A percentile compares a stretch with the other conserved stretches of the same genome.
These are phyloP conservation scores for Urtica urens DNA, from an alignment of 306 rosid genomes.

Conservation along the genomic window DNA sequence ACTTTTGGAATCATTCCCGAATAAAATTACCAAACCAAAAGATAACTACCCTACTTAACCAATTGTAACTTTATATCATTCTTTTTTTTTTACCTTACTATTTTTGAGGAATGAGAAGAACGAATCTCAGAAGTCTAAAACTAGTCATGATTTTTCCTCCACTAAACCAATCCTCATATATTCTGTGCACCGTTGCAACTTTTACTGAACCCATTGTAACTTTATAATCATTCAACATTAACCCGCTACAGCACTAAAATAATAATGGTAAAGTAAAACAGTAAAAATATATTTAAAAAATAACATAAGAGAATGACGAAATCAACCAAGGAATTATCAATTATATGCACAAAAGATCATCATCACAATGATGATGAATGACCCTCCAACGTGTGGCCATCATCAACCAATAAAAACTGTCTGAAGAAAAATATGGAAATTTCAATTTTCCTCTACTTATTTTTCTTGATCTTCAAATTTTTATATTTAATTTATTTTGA, in stretches of 20 bases:
- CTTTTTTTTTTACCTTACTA: neutral
- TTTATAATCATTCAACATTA: slow-evolving; percentile 19
- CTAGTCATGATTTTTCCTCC: slow-evolving; percentile 3
- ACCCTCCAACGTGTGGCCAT: slow-evolving; percentile 63
- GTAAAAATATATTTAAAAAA: slow-evolving; percentile 10
- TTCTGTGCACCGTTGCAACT: slow-evolving; percentile 9
- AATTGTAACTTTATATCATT: no score
- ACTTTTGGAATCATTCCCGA: no score
- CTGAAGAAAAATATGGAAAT: slow-evolving; percentile 11
- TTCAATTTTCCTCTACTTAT: neutral
- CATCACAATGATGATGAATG: slow-evolving; percentile 19
- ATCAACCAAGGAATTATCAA: slow-evolving; percentile 16
- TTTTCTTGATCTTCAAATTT: slow-evolving; percentile 8
- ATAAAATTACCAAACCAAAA: no score
- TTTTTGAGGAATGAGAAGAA: slow-evolving; percentile 1
- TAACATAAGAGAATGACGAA: neutral
- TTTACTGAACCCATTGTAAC: slow-evolving; percentile 16
- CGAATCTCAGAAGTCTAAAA: slow-evolving; percentile 10
- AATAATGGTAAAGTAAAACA: slow-evolving; percentile 18
- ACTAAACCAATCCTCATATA: slow-evolving; percentile 5
- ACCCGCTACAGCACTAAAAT: slow-evolving; percentile 12
- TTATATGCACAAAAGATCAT: no score
- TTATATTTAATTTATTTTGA: slow-evolving; percentile 4
- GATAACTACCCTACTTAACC: no score
- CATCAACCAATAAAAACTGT: slow-evolving; percentile 48